Base-by-base conservation (phyloP, 2,329 filamentous ascomycete species). In the Hyphodiscus sp. region DNA sequence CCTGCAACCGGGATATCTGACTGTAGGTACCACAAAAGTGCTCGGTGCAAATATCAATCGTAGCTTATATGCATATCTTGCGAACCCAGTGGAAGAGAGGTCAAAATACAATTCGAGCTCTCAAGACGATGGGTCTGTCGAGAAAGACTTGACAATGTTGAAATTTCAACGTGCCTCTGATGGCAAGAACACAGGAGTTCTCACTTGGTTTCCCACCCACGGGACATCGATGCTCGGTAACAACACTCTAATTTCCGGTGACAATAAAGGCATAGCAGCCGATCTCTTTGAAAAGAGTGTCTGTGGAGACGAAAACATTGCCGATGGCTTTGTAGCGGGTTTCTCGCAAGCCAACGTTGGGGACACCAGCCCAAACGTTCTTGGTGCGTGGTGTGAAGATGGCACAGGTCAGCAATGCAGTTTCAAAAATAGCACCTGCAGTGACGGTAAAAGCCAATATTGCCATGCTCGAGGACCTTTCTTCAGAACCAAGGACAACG, bases 201-300 rank as follows among this genome's bases (percentile, higher is more conserved):
- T 97, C 54, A 94, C 89, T 16, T 97, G 91, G 89, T 96, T 92
- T 68, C 83, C 92, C 2, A 88, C 91, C 0, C 92, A 97, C 68
- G 91, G 91, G 46, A 97, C 92, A 0, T 95, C 90, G 0, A 81
- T 96, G 70, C 82, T 91, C 20, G 87, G 88, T 51, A 96, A 96
- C 72, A 96, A 96, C 71, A 96, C 91, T 0, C 77, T 96, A 15
- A 82, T 94, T 49, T 85, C 91, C 2, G 92, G 89, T n/a, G 92
- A 97, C 69, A 97, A 97, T 74, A 97, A 97, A 72, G 92, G 92
- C 13, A 89, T 96, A 7, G 91, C 92, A 1, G 88, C 91, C 0
- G 87, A 86, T 66, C 74, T 96, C 13, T 85, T 96, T 50, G 92
- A 97, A 68, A 80, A 86, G 60, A 83, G 80, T 49, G 76, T 86